Conservation (phyloP, 1,284 basidiomycete genomes). For the Marasmius sp. region DNA sequence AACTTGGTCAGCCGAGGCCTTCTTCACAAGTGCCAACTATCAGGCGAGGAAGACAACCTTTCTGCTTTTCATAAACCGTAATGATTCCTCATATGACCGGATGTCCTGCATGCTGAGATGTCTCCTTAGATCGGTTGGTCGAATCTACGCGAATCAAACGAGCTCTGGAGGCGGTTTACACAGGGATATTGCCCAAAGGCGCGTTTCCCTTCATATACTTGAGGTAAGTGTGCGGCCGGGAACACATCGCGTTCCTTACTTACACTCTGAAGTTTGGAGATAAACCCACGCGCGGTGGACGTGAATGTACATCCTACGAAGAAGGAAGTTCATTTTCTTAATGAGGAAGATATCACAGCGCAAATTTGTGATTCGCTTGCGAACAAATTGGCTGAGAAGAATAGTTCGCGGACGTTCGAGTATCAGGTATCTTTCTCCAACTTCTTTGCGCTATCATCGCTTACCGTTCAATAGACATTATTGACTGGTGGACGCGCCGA, state of each 20-base stretch:
- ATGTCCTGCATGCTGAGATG: neutral
- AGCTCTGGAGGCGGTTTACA: conserved; percentile 87
- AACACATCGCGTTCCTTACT: conserved; percentile 5
- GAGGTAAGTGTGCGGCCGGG: conserved; percentile 49
- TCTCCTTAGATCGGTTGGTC: conserved; percentile 80
- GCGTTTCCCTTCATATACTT: conserved; percentile 91
- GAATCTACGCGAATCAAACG: conserved; percentile 88
- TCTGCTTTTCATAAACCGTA: conserved; percentile 97
- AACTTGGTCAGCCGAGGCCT: conserved; percentile 70
- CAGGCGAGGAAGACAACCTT: conserved; percentile 85
- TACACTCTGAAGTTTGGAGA: conserved; percentile 57
- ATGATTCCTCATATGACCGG: conserved; percentile 26
- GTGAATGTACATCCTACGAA: conserved; percentile 99
- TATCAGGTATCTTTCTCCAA: conserved; percentile 64
- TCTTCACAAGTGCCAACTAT: conserved; percentile 88
- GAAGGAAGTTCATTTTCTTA: conserved; percentile 92
- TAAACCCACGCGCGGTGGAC: conserved; percentile 88
- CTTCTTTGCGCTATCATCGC: neutral
- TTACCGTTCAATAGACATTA: conserved; percentile 49
- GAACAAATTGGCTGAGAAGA: conserved; percentile 63
- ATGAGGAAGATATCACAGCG: conserved; percentile 89
- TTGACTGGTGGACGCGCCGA: conserved; percentile 52
- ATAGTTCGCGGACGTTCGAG: conserved; percentile 72
- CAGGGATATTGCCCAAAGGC: conserved; percentile 88
- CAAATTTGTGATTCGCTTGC: conserved; percentile 77